Base-by-base conservation (phyloP, 176 grass and related monocot genomes). In the Aegilops speltoides region DNA sequence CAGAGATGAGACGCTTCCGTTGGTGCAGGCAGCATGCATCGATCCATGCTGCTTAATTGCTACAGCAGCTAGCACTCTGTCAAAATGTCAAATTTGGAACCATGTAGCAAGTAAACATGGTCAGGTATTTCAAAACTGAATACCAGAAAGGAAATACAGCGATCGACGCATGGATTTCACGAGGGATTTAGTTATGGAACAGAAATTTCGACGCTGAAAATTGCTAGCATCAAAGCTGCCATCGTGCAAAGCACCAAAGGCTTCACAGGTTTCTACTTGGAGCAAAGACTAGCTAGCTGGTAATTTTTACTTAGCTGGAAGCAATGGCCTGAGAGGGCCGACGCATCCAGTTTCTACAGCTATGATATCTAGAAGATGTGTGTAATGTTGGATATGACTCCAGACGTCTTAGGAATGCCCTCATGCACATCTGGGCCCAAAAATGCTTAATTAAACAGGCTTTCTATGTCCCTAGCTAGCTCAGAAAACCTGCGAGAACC, bases 401-500 rank as follows among this genome's bases (percentile, higher is more conserved):
- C 50, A 76, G 26, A 54, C 45, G 16, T 32, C 73, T 76, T 54
- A 0, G 41, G 41, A 45, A 45, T 45, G 41, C 41, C 41, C 41
- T 66, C 38, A 66, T 68, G 79, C 41, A 2, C 24, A 25, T 28
- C 23, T 83, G 64, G 34, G 71, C 19, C 60, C 37, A 72, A 50
- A 29, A 29, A 29, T 29, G 29, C 29, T 29, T 29, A 29, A 29
- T 29, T 29, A 40, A 11, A 61, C 60, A 68, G 11, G 54, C 37
- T 91, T 38, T 80, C 68, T 15, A 48, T 80, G 76, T 62, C 61
- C 40, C 40, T 43, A 43, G 10, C 28, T 34, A 68, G 8, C 67
- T 54, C 64, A 75, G 64, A 81, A 59, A 87, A 41, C 79, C 61
- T 80, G 16, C 11, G 73, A 37, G 29, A 81, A 81, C 71, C 82